Base-by-base conservation (phyloP, 2,329 filamentous ascomycete species). In the Passalora sequoiae region DNA sequence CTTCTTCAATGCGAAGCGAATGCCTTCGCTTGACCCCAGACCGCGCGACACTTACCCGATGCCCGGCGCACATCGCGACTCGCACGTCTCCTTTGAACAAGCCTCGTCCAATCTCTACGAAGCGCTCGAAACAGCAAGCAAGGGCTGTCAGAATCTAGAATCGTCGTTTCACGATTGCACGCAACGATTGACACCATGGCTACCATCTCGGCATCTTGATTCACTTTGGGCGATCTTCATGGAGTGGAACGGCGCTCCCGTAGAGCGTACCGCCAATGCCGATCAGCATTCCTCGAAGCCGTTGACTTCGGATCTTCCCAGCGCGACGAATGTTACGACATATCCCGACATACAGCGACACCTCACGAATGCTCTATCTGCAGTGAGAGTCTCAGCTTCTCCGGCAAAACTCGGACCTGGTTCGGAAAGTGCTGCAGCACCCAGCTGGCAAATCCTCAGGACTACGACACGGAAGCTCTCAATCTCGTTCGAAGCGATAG, bases 401-500 rank as follows among this genome's bases (percentile, higher is more conserved):
- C 49, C 46, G 4, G 32, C 9, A 33, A 41, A 20, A 37, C 39
- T 24, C 17, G 30, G 29, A 8, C 29, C 16, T 19, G 19, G 12
- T 22, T 24, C 17, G 28, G 37, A 36, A 8, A 24, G 8, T 8
- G 15, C 33, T 9, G 13, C 13, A 13, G 19, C 45, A n/a, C 40
- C 47, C 3, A 43, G 44, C 19, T 53, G 46, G 46, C 44, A 53
- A 35, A 40, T 50, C 13, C 42, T 53, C 4, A 35, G 44, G 4
- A 53, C 44, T 9, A 50, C 47, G 6, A 46, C 49, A 39, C 38
- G 44, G 12, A 53, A 53, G n/a, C 19, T 53, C 3, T 44, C 43
- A 12, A 50, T 53, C 17, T 50, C 49, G 5, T 38, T 54, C 2
- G 49, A 49, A 20, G 52, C 48, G 10, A 50, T 55, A 27, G 45